Conservation (phyloP, 768 basidiomycete genomes). For the Hortiboletus flavorubellus region DNA sequence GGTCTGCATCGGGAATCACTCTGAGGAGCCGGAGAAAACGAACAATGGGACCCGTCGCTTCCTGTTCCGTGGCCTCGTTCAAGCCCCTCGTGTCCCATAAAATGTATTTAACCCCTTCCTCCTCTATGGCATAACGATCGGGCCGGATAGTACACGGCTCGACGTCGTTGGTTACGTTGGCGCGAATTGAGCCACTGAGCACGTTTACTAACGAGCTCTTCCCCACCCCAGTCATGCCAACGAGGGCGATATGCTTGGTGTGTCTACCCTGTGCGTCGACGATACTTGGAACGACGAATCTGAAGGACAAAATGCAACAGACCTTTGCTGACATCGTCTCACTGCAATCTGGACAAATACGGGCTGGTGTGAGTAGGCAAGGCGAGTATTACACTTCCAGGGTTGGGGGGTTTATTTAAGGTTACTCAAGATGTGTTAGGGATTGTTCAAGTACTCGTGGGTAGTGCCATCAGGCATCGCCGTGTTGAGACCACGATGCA, state of each 20-base stretch:
- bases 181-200: not conserved
- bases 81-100: conserved; percentile 16
- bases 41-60: not conserved
- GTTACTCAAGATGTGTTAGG: too few relatives aligned
- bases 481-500: not conserved
- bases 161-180: conserved; percentile 7
- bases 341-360: not conserved
- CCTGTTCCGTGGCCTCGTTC: conserved; percentile 5
- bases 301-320: not conserved
- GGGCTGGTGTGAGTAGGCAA: not conserved
- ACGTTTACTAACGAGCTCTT: conserved; percentile 19
- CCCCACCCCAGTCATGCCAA: conserved; percentile 12
- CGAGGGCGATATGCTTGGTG: conserved; percentile 13
- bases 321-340: conserved; percentile 3
- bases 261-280: not conserved
- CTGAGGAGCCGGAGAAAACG: conserved; percentile 7
- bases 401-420: too few relatives aligned
- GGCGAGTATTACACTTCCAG: not conserved
- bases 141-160: not conserved
- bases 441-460: not conserved
- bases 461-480: not conserved
- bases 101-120: not conserved
- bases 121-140: not conserved
- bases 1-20: conserved; percentile 7
- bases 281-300: not conserved